These are phyloP conservation scores for Pholiota molesta DNA, from an alignment of 768 basidiomycete species.

Conservation along the genomic window DNA sequence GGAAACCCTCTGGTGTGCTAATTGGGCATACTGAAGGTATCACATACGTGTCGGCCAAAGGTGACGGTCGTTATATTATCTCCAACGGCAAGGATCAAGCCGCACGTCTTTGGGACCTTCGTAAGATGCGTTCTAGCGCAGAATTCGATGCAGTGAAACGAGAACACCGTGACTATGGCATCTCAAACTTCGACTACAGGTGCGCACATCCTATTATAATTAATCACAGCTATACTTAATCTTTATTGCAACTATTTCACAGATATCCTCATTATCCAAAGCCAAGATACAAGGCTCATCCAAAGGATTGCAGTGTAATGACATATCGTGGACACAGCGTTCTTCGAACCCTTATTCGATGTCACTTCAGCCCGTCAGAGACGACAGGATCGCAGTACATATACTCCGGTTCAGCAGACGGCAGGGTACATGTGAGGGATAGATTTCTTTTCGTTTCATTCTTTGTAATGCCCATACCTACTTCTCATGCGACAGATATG, in stretches of 20 bases:
- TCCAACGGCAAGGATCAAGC: slow-evolving; percentile 98
- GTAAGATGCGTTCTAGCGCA: slow-evolving; percentile 82
- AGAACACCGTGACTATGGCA: slow-evolving; percentile 53
- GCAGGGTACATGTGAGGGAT: slow-evolving; percentile 69
- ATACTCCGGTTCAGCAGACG: slow-evolving; percentile 91
- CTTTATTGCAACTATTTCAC: slow-evolving; percentile 1
- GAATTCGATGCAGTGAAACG: slow-evolving; percentile 62
- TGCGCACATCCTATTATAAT: slow-evolving; percentile 31
- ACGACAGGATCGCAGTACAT: slow-evolving; percentile 93
- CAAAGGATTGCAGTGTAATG: slow-evolving; percentile 93
- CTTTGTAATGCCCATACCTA: slow-evolving; percentile 7
- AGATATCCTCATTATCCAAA: slow-evolving; percentile 72
- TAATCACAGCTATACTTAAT: not conserved
- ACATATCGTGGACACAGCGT: slow-evolving; percentile 92
- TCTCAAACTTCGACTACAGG: slow-evolving; percentile 80
- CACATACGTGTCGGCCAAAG: slow-evolving; percentile 93
- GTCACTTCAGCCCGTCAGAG: slow-evolving; percentile 92
- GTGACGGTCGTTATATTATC: slow-evolving; percentile 93
- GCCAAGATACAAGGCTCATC: slow-evolving; percentile 68
- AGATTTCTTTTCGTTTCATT: not conserved
- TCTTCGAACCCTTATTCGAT: slow-evolving; percentile 89
- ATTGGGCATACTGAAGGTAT: slow-evolving; percentile 97
- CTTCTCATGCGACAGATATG: slow-evolving; percentile 67
- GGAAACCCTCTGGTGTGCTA: slow-evolving; percentile 89
- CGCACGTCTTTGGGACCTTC: slow-evolving; percentile 89